Base-by-base conservation (phyloP, 192 early-diverging fungal species). In the Backusella circina region DNA sequence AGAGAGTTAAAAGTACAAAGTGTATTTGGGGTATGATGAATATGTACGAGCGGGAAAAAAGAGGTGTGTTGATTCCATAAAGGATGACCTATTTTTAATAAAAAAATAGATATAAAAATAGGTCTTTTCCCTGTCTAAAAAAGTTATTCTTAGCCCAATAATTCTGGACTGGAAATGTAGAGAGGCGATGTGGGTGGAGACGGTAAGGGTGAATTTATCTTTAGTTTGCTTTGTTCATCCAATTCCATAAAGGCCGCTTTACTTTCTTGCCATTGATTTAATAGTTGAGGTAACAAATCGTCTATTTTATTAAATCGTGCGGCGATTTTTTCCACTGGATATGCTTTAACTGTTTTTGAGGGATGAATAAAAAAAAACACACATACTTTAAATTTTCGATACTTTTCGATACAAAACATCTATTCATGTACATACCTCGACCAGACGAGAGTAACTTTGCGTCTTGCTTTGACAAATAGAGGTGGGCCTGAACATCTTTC, bases 391-490 rank as follows among this genome's bases (percentile, higher is more conserved):
- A n/a, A n/a, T n/a, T n/a, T n/a, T n/a, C n/a, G n/a, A n/a, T n/a
- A n/a, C n/a, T n/a, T n/a, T n/a, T n/a, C n/a, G n/a, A n/a, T n/a
- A n/a, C 13, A 18, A 51, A 4, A 9, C 50, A 51, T 51, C 26
- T 3, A 38, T 30, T 44, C 54, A 68, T 18, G 37, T 35, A 2
- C 44, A 54, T 76, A 76, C 75, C 68, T 64, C 54, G 41, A 21
- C 67, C 75, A 39, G 18, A 26, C 1, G 33, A 61, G 15, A 71
- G 77, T 78, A 76, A 75, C 30, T 82, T 80, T 67, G 70, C 79
- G 70, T 89, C 87, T 21, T 89, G 86, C 16, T 82, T 84, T 61
- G 84, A 86, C 51, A 89, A 75, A 35, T 79, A 84, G 44, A 87
- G 57, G 66, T 89, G 86, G n/a, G 86, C 82, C 69, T 86, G 86